Conservation (phyloP, 768 basidiomycete genomes). For the Zangia roseola region DNA sequence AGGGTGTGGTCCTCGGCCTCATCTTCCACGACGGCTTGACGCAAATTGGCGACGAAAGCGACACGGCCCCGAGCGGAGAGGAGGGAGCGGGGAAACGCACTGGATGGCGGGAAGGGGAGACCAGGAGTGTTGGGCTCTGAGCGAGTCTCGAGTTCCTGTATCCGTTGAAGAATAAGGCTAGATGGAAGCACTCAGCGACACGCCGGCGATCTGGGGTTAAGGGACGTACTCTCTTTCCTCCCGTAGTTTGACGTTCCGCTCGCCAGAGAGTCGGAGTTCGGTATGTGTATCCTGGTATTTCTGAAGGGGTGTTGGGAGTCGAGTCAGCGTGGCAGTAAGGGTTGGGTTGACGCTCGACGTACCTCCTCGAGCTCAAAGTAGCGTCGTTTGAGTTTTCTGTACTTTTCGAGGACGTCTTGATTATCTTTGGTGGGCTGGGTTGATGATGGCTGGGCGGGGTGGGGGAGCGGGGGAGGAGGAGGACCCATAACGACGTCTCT, state of each 20-base stretch:
- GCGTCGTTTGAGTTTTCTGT: slow-evolving; percentile 61
- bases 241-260: slow-evolving; percentile 60
- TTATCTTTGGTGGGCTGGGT: slow-evolving; percentile 36
- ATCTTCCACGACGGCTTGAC: slow-evolving; percentile 46
- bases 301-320: slow-evolving; percentile 29
- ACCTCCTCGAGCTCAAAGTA: slow-evolving; percentile 74
- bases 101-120: slow-evolving; percentile 39
- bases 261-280: slow-evolving; percentile 58
- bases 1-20: slow-evolving; percentile 42
- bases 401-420: slow-evolving; percentile 59
- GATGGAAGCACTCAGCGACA: slow-evolving; percentile 1
- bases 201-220: background rate
- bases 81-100: slow-evolving; percentile 50
- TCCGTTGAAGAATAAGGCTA: slow-evolving; percentile 58
- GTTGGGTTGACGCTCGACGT: slow-evolving; percentile 21
- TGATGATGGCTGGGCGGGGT: slow-evolving; percentile 26
- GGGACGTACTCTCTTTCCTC: slow-evolving; percentile 60
- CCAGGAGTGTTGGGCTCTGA: slow-evolving; percentile 31
- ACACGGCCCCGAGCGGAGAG: slow-evolving; percentile 42
- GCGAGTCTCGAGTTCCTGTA: slow-evolving; percentile 56
- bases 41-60: slow-evolving; percentile 47
- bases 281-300: slow-evolving; percentile 58
- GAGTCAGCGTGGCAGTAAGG: background rate
- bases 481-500: slow-evolving; percentile 54
- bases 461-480: slow-evolving; percentile 37